These are phyloP conservation scores for Coemansia sp. DNA, from an alignment of 192 early-diverging fungal genomes.

Conservation along the genomic window DNA sequence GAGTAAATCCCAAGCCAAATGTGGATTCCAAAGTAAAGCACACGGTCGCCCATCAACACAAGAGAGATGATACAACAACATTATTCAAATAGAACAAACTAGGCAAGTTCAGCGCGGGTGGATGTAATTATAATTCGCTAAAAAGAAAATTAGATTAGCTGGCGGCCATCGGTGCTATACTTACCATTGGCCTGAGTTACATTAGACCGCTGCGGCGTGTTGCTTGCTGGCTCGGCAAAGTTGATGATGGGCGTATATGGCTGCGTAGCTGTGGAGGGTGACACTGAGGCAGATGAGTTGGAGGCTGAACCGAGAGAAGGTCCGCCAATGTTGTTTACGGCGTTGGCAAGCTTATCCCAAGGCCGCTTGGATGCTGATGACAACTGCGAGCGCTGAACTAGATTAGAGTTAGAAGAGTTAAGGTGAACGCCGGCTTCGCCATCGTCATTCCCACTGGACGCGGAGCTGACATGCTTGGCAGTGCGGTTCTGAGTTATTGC, in stretches of 20 bases:
- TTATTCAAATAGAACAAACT: background rate
- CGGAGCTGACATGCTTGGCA: background rate
- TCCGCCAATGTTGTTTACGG: background rate
- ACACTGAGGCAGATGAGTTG: background rate
- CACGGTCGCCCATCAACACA: too few species aligned
- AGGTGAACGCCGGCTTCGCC: background rate
- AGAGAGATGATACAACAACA: too few species aligned
- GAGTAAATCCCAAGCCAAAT: background rate
- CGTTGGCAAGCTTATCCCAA: background rate
- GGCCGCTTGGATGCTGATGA: background rate
- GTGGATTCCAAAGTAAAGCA: background rate
- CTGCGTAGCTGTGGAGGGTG: background rate
- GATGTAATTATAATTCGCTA: background rate
- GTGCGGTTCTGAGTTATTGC: background rate
- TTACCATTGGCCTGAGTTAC: background rate
- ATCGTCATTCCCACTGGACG: background rate
- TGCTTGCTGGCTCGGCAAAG: background rate
- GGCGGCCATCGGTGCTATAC: background rate
- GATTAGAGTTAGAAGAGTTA: background rate
- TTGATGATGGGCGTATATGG: background rate
- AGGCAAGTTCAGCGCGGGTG: background rate
- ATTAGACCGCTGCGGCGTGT: background rate
- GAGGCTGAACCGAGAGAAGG: background rate
- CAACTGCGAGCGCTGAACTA: background rate
- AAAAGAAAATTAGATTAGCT: background rate